Base-by-base conservation (phyloP, 768 basidiomycete genomes). In the Kwoniella europaea region DNA sequence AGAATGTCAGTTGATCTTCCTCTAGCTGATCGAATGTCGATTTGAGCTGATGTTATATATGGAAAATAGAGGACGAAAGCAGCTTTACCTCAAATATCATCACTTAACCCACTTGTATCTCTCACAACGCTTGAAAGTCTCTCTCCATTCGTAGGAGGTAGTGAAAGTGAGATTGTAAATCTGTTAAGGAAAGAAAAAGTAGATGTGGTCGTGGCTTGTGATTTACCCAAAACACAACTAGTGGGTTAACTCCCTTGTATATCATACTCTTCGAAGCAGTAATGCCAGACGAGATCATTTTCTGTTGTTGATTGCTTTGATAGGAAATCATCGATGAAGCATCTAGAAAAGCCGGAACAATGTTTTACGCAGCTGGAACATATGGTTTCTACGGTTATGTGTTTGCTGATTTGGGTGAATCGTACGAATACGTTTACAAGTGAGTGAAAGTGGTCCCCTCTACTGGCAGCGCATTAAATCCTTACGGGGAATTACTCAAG, bases 321-420 rank as follows among this genome's bases (percentile, higher is more conserved):
- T 24, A 98, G 96, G 86, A 91, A 75, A 86, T 85, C 60, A 86
- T 95, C 65, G 95, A 98, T 82, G 87, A 88, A 63, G 86, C 89
- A n/a, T 93, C 94, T 82, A 87, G 94, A 70, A 87, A 87, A 67
- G 85, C 88, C 60, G 85, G 86, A 54, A 93, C 90, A 72, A 90
- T 92, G 6, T 91, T 98, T 82, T 98, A 97, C 77, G 89, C 91
- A n/a, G 94, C 94, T 1, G 92, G 92, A 12, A 91, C 91, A 16
- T 95, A 93, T 81, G 96, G 96, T 22, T 86, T 95, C 69, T 85
- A 90, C 57, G 96, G 96, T 16, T 99, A 93, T 84, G 93, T 97
- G 78, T 97, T 98, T 80, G 93, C 93, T 72, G 95, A 98, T 82
- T 87, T 99, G 66, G 86, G 94, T 67, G 87, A 88, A 66, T 46